phyloP scores from a whole-genome alignment of 2,329 filamentous ascomycete species.

The Calycina herbarum region DNA sequence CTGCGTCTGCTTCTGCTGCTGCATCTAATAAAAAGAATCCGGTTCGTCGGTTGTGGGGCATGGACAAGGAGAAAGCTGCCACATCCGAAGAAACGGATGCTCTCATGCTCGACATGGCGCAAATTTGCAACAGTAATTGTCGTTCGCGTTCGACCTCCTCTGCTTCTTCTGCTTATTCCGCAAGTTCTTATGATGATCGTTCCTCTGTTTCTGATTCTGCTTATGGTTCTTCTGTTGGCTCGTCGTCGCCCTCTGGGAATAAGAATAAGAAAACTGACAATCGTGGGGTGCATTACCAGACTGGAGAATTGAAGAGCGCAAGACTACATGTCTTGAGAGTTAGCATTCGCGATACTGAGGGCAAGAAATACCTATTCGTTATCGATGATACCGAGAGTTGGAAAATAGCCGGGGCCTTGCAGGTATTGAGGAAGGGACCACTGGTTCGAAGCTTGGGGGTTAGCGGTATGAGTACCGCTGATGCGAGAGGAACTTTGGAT shows the following conservation, averaged over 20 bases:
- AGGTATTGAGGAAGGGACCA: constrained; percentile 59
- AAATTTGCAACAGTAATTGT: constrained; percentile 65
- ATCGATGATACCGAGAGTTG: constrained; percentile 64
- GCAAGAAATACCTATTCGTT: constrained; percentile 65
- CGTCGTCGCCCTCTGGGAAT: constrained; percentile 26
- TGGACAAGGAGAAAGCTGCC: constrained; percentile 40
- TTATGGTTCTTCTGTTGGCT: constrained; percentile 35
- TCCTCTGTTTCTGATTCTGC: constrained; percentile 34
- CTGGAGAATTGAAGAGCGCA: constrained; percentile 54
- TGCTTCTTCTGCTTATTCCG: constrained; percentile 46
- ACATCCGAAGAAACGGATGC: constrained; percentile 65
- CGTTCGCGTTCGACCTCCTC: constrained; percentile 49
- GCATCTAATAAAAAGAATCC: constrained; percentile 30
- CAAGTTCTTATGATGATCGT: constrained; percentile 26
- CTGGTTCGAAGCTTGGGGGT: constrained; percentile 61
- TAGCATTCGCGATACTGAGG: constrained; percentile 64
- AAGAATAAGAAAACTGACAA: constrained; percentile 31
- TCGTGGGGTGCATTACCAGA: constrained; percentile 41
- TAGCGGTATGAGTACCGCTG: constrained; percentile 53
- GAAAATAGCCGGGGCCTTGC: constrained; percentile 65
- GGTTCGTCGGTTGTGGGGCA: constrained; percentile 39
- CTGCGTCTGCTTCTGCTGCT: constrained; percentile 43
- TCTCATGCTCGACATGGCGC: constrained; percentile 62
- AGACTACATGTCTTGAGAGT: constrained; percentile 64
- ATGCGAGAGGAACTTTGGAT: constrained; percentile 57